phyloP scores from a whole-genome alignment of 768 basidiomycete genomes.

The Mycena sanguinolenta region DNA sequence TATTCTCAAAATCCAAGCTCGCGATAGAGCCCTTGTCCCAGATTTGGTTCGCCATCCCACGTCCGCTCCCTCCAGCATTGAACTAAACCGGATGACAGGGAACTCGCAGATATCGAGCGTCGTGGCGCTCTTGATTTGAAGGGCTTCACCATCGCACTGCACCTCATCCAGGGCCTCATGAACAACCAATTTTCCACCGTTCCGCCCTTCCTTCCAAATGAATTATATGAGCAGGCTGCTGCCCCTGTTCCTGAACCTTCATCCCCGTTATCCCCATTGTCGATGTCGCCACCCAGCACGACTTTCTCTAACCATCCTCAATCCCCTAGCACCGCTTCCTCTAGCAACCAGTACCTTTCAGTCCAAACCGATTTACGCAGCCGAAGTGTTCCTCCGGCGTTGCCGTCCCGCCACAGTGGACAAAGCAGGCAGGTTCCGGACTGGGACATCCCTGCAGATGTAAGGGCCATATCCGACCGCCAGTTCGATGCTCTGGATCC shows the following conservation, averaged over 20 bases:
- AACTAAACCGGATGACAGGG: constrained; percentile 48
- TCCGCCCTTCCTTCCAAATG: constrained; percentile 57
- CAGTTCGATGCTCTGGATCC: constrained; percentile 63
- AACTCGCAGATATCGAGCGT: constrained; percentile 66
- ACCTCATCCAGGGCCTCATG: constrained; percentile 69
- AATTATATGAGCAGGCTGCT: constrained; percentile 61
- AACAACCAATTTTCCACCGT: constrained; percentile 52
- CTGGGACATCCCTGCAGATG: constrained; percentile 59
- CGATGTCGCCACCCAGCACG: constrained; percentile 4
- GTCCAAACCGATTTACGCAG: constrained; percentile 7
- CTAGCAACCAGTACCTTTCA: not conserved
- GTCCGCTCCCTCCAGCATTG: not conserved
- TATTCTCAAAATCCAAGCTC: constrained; percentile 67
- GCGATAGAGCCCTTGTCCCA: constrained; percentile 61
- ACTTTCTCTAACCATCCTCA: not conserved
- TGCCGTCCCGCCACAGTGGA: constrained; percentile 26
- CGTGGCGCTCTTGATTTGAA: constrained; percentile 66
- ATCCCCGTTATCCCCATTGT: constrained; percentile 10
- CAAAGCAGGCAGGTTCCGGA: constrained; percentile 16
- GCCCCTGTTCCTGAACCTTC: constrained; percentile 37
- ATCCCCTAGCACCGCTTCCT: not conserved
- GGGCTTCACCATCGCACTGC: constrained; percentile 73
- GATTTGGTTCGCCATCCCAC: constrained; percentile 56
- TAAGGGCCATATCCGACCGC: constrained; percentile 56
- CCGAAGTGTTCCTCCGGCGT: constrained; percentile 12